phyloP scores from a whole-genome alignment of 352 stramenopile species.

The Globisporangium irregulare region DNA sequence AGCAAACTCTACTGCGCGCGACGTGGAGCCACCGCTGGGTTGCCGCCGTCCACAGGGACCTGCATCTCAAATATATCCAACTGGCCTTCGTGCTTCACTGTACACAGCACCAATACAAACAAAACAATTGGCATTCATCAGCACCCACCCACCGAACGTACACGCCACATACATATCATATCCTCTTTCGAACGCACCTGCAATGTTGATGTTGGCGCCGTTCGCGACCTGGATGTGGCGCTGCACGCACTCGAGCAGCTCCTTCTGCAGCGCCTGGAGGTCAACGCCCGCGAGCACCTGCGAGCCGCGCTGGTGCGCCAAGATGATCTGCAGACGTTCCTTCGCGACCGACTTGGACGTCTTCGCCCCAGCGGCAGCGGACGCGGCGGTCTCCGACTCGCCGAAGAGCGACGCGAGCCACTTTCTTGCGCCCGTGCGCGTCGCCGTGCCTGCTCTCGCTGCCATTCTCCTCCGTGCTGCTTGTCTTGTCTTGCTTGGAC shows the following conservation, averaged over 20 bases:
- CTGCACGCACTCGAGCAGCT: conserved; percentile 85
- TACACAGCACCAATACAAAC: not conserved
- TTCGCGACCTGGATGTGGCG: conserved; percentile 85
- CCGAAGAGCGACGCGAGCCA: conserved; percentile 77
- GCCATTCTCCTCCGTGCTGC: conserved; percentile 27
- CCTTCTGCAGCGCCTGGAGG: conserved; percentile 69
- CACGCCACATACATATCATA: not conserved
- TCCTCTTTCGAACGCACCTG: conserved; percentile 33
- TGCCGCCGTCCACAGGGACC: conserved; percentile 72
- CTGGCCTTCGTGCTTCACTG: conserved; percentile 85
- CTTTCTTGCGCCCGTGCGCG: conserved; percentile 67
- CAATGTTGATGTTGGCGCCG: conserved; percentile 88
- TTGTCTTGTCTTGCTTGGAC: not conserved
- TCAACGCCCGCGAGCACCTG: conserved; percentile 84
- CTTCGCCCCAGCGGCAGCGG: conserved; percentile 16
- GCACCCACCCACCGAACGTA: not conserved
- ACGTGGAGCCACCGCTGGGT: conserved; percentile 11
- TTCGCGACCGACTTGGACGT: conserved; percentile 84
- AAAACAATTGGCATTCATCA: not conserved
- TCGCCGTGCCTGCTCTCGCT: conserved; percentile 37
- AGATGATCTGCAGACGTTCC: conserved; percentile 87
- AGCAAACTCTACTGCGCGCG: conserved; percentile 2
- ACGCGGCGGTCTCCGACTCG: conserved; percentile 30
- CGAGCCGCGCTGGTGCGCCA: conserved; percentile 82
- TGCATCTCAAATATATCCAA: conserved; percentile 92